phyloP scores from a whole-genome alignment of 768 basidiomycete genomes.

The Trametes villosa region DNA sequence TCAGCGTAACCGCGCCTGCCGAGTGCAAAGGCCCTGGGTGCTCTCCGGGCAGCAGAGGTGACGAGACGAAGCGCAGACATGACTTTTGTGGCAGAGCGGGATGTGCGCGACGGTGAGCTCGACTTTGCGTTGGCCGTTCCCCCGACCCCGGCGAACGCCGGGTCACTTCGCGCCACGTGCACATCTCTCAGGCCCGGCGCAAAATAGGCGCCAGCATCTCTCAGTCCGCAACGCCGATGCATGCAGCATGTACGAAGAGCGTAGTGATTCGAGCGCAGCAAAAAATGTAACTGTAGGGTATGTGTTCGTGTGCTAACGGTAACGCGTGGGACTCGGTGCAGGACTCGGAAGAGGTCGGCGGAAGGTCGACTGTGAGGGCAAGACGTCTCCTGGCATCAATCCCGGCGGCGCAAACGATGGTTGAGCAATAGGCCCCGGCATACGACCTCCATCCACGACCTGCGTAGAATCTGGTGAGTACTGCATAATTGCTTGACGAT shows the following conservation, averaged over 20 bases:
- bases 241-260: no score
- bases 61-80: slow-evolving; percentile 82
- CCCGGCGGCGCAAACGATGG: no score
- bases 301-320: neutral
- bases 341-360: slow-evolving; percentile 24
- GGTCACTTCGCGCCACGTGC: slow-evolving; percentile 21
- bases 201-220: neutral
- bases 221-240: no score
- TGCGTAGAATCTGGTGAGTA: neutral
- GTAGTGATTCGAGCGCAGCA: no score
- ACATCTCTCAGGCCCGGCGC: neutral
- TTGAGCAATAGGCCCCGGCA: no score
- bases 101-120: slow-evolving; percentile 24
- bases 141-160: slow-evolving; percentile 26
- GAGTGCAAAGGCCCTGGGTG: slow-evolving; percentile 52
- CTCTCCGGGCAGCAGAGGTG: slow-evolving; percentile 64
- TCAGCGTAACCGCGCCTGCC: slow-evolving; percentile 91
- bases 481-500: neutral
- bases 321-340: slow-evolving; percentile 11
- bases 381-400: slow-evolving; percentile 4
- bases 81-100: slow-evolving; percentile 29
- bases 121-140: slow-evolving; percentile 22
- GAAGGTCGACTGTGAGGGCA: neutral
- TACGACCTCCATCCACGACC: slow-evolving; percentile 8
- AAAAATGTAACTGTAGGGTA: neutral